phyloP scores from a whole-genome alignment of 1,139 yeast species.

The Keqinozyma sinolaborantium region DNA sequence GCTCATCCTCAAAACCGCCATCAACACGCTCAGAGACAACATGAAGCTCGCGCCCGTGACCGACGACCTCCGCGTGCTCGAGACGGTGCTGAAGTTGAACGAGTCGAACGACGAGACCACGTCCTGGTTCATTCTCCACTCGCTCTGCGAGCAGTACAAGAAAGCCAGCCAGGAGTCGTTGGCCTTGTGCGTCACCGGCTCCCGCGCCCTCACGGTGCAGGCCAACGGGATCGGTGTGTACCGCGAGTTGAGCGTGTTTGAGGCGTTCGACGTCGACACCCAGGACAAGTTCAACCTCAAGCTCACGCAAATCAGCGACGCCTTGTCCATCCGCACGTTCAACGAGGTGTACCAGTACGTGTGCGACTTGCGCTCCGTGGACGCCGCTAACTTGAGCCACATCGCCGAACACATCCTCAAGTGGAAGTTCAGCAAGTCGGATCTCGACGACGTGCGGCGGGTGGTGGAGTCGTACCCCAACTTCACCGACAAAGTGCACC shows the following conservation, averaged over 20 bases:
- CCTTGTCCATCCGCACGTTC: conserved; percentile 24
- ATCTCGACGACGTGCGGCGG: conserved; percentile 10
- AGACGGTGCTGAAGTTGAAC: conserved; percentile 15
- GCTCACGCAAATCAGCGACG: conserved; percentile 5
- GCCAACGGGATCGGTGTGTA: conserved; percentile 33
- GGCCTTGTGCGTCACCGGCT: conserved; percentile 9
- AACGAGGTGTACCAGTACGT: conserved; percentile 15
- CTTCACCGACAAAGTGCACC: conserved; percentile 10
- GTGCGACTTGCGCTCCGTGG: background rate
- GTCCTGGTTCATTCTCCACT: conserved; percentile 56
- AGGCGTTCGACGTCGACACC: conserved; percentile 16
- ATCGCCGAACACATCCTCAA: conserved; percentile 7
- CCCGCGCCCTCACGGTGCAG: conserved; percentile 18
- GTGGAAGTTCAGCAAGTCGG: conserved; percentile 4
- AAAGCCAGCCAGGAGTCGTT: conserved; percentile 55
- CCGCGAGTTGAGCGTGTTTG: conserved; percentile 32
- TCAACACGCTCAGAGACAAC: conserved; percentile 29
- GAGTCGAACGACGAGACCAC: conserved; percentile 7
- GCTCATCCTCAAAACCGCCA: conserved; percentile 39
- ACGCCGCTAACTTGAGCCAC: conserved; percentile 3
- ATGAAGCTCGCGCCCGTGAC: conserved; percentile 7
- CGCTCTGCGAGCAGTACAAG: conserved; percentile 65
- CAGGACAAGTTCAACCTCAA: conserved; percentile 10
- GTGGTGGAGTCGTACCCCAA: conserved; percentile 17
- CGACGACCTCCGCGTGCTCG: conserved; percentile 13